Base-by-base conservation (phyloP, 129 eudicot genomes). In the Ambrosia artemisiifolia region DNA sequence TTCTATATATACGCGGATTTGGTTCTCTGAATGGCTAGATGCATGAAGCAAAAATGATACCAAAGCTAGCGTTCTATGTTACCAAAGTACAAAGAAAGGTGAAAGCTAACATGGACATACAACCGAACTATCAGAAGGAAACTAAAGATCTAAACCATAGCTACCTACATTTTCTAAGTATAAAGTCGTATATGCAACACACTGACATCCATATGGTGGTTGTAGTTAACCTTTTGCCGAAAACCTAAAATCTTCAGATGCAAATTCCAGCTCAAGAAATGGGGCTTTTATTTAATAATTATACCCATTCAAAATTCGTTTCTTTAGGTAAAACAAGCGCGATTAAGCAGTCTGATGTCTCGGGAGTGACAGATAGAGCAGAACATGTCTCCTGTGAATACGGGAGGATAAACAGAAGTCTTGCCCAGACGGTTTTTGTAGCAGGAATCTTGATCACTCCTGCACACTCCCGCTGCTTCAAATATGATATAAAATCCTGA, bases 381-480 rank as follows among this genome's bases (percentile, higher is more conserved):
- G 95, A 70, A 61, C 90, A 90, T 3, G 80, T 67, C 7, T 94
- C 96, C 0, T 73, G 76, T 4, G 98, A 94, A 76, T 69, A 77
- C 1, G 98, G 96, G 30, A 94, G 96, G 71, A 94, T 87, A 76
- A 94, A 94, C 14, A 94, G 79, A 43, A 87, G 88, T 70, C 98
- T 82, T 33, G 96, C 84, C 98, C 98, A 94, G 54, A 87, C 36
- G 42, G 91, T 71, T 48, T 76, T 86, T 10, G 80, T 75, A 33
- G 96, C 87, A 10, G 95, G 93, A 77, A 94, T 85, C 79, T 94
- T 94, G 24, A 94, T 94, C 47, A 90, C 98, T 11, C 98, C 98
- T 7, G 95, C 95, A 68, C 96, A 94, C 49, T 90, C 98, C 77
- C 98, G 76, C 83, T 94, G 98, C 86, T 94, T 90, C 83, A 94